Evolutionary conservation across 345 rosid species (phyloP).

Genomic region (Abelmoschus esculentus): DNA sequence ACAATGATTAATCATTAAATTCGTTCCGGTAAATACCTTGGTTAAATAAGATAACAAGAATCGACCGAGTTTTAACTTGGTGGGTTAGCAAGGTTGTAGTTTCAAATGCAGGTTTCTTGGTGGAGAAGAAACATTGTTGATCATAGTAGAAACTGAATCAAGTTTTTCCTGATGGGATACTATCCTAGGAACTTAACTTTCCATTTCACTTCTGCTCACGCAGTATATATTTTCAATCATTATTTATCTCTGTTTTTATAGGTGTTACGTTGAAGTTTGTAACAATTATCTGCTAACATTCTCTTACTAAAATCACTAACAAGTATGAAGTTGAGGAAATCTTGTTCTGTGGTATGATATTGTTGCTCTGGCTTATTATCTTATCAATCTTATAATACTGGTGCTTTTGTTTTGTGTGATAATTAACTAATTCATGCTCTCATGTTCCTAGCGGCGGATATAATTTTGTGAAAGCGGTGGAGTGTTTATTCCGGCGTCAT

Average conservation of each 20-base stretch:
- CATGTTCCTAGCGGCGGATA: slow-evolving; percentile 51
- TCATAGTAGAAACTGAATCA: too few relatives aligned
- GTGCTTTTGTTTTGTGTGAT: not conserved
- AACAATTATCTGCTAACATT: not conserved
- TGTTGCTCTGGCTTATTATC: not conserved
- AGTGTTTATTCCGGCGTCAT: slow-evolving; percentile 39
- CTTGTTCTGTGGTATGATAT: too few relatives aligned
- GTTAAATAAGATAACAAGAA: too few relatives aligned
- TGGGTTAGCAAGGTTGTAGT: too few relatives aligned
- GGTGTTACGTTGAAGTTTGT: not conserved
- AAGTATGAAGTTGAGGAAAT: not conserved
- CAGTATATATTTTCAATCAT: not conserved
- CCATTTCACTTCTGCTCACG: too few relatives aligned
- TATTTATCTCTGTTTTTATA: not conserved
- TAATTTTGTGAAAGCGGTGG: slow-evolving; percentile 58
- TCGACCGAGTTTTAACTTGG: too few relatives aligned
- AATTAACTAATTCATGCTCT: not conserved
- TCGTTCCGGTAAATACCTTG: too few relatives aligned
- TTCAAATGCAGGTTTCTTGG: too few relatives aligned
- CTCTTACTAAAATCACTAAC: not conserved
- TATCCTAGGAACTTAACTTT: too few relatives aligned
- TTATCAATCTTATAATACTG: not conserved
- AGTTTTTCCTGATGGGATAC: too few relatives aligned
- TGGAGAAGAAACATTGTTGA: too few relatives aligned
- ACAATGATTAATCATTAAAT: too few relatives aligned